Conservation (phyloP, 1,284 basidiomycete genomes). For the Fomitopsis palustris region DNA sequence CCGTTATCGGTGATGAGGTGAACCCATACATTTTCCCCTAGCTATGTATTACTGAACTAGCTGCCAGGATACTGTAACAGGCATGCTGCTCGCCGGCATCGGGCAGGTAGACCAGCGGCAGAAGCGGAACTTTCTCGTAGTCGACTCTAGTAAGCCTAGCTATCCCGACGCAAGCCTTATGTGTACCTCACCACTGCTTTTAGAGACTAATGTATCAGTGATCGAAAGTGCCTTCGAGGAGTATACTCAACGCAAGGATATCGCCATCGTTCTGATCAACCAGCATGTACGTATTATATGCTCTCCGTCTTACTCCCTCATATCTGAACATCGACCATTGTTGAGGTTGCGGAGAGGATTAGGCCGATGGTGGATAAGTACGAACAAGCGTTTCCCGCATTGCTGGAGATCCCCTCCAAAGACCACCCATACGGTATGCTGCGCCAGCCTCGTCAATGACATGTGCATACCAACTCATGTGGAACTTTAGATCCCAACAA, state of each 20-base stretch:
- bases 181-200: neutral
- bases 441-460: neutral
- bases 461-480: neutral
- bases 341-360: slow-evolving; percentile 93
- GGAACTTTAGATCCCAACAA: slow-evolving; percentile 82
- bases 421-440: slow-evolving; percentile 83
- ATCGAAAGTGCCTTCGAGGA: slow-evolving; percentile 92
- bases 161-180: neutral
- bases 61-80: slow-evolving; percentile 88
- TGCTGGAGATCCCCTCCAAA: slow-evolving; percentile 97
- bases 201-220: neutral
- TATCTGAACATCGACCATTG: neutral
- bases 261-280: slow-evolving; percentile 95
- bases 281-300: slow-evolving; percentile 71
- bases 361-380: slow-evolving; percentile 94
- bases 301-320: neutral
- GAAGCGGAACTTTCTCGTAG: slow-evolving; percentile 95
- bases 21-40: neutral
- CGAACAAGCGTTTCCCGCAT: slow-evolving; percentile 92
- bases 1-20: slow-evolving; percentile 95
- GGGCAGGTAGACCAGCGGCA: slow-evolving; percentile 86
- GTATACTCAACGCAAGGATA: slow-evolving; percentile 88
- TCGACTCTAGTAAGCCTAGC: slow-evolving; percentile 69
- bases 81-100: slow-evolving; percentile 87
- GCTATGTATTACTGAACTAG: neutral